Conservation (phyloP, 2,329 filamentous ascomycete genomes). For the Podosphaera leucotricha region DNA sequence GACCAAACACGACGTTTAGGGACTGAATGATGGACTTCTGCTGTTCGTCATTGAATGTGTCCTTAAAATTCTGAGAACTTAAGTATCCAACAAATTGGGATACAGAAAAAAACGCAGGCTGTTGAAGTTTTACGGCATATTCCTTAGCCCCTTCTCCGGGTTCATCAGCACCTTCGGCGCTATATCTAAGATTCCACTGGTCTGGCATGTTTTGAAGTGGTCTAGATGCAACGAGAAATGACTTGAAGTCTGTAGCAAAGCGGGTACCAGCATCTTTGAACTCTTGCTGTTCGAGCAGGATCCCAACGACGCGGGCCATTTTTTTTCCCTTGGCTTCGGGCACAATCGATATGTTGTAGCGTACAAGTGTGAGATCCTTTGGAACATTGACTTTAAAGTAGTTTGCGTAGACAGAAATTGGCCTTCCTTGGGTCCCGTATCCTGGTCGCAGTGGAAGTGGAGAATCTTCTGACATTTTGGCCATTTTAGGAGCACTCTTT, state of each 20-base stretch:
- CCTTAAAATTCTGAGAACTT: slow-evolving; percentile 3
- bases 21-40: slow-evolving; percentile 27
- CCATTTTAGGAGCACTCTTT: slow-evolving; percentile 6
- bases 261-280: slow-evolving; percentile 11
- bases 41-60: slow-evolving; percentile 2
- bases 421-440: slow-evolving; percentile 11
- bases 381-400: slow-evolving; percentile 12
- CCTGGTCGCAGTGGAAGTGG: slow-evolving; percentile 12
- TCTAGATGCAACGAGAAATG: slow-evolving; percentile 10
- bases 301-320: slow-evolving; percentile 11
- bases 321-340: slow-evolving; percentile 12
- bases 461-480: slow-evolving; percentile 4
- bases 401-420: slow-evolving; percentile 14
- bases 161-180: slow-evolving; percentile 12
- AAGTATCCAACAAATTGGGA: slow-evolving; percentile 8
- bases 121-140: slow-evolving; percentile 8
- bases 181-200: slow-evolving; percentile 7
- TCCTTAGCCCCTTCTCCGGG: slow-evolving; percentile 4
- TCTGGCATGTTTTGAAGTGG: slow-evolving; percentile 6
- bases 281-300: slow-evolving; percentile 13
- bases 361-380: slow-evolving; percentile 7
- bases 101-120: slow-evolving; percentile 7
- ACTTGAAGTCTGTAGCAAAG: slow-evolving; percentile 13
- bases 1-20: slow-evolving; percentile 31
- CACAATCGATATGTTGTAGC: slow-evolving; percentile 12